These are phyloP conservation scores for Agrocybe praecox DNA, from an alignment of 768 basidiomycete species.

Conservation along the genomic window DNA sequence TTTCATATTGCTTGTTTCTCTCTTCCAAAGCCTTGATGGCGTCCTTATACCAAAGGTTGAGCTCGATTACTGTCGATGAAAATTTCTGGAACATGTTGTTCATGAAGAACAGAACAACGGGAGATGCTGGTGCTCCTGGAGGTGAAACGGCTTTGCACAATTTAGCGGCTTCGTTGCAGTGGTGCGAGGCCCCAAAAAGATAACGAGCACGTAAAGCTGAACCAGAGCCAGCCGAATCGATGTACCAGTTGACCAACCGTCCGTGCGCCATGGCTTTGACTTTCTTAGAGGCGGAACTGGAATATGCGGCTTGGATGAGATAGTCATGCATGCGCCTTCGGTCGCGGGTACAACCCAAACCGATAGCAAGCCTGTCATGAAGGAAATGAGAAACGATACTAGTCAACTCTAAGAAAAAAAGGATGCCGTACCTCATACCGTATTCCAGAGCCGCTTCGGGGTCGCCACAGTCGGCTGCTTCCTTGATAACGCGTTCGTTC, in stretches of 20 bases:
- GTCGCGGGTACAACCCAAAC: conserved; percentile 9
- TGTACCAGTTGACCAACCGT: conserved; percentile 12
- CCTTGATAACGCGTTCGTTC: conserved; percentile 1
- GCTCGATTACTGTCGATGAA: conserved; percentile 8
- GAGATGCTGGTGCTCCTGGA: conserved; percentile 3
- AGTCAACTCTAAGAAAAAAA: not conserved
- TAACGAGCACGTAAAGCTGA: not conserved
- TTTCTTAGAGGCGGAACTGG: conserved; percentile 1
- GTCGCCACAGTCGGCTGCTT: conserved; percentile 7
- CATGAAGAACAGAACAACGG: conserved; percentile 23
- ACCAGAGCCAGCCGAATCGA: not conserved
- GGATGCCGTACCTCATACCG: conserved; percentile 1
- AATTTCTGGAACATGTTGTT: conserved; percentile 14
- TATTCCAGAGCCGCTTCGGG: conserved; percentile 10
- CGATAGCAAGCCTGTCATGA: conserved; percentile 7
- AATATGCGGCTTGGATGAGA: conserved; percentile 7
- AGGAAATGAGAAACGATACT: not conserved
- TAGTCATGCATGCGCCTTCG: conserved; percentile 11
- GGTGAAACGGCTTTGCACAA: conserved; percentile 2
- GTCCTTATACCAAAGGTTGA: conserved; percentile 20
- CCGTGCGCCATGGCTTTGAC: conserved; percentile 13
- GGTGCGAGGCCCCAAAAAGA: conserved; percentile 14
- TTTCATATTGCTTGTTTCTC: conserved; percentile 17
- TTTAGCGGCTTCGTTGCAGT: conserved; percentile 10
- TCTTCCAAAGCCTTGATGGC: conserved; percentile 22